A percentile compares a stretch with the other conserved stretches of the same genome.
phyloP scores from a whole-genome alignment of 108 stramenopile species.

The Schizochytrium sp. region DNA sequence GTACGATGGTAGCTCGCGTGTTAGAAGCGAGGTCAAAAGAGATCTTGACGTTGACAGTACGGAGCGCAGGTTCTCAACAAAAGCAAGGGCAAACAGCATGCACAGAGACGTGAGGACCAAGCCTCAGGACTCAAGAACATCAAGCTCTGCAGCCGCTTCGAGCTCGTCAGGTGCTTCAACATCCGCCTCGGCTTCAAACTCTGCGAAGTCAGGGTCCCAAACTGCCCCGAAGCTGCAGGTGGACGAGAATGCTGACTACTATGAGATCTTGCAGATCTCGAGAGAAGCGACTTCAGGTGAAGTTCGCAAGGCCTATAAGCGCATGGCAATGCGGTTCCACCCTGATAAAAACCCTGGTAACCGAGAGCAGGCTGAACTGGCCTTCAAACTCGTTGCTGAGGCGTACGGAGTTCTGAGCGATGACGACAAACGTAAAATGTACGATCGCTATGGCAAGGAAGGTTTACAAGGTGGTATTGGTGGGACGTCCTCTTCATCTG shows the following conservation, averaged over 20 bases:
- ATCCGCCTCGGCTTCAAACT: too few species aligned
- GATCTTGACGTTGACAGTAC: too few species aligned
- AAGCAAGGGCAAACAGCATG: too few species aligned
- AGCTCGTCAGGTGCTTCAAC: too few species aligned
- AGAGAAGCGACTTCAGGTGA: conserved; percentile 79
- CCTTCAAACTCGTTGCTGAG: conserved; percentile 91
- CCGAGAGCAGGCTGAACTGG: conserved; percentile 83
- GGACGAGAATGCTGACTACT: conserved; percentile 77
- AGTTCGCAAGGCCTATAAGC: conserved; percentile 88
- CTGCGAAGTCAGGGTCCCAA: too few species aligned
- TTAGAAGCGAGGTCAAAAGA: too few species aligned
- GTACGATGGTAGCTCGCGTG: too few species aligned
- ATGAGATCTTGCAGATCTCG: conserved; percentile 84
- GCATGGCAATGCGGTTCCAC: conserved; percentile 83
- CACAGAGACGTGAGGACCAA: too few species aligned
- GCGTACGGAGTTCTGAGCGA: conserved; percentile 83
- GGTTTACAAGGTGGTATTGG: background rate
- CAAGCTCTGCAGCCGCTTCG: too few species aligned
- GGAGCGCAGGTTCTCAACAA: too few species aligned
- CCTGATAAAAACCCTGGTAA: conserved; percentile 92
- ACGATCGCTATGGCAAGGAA: conserved; percentile 53
- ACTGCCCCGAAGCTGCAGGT: background rate
- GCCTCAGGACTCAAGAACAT: too few species aligned
- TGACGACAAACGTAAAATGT: conserved; percentile 50
- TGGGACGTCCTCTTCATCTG: background rate